Percentiles rank a stretch among this genome's conserved stretches.
Conservation (phyloP, 1,284 basidiomycete species). For the Ustilago shanxiensis region DNA sequence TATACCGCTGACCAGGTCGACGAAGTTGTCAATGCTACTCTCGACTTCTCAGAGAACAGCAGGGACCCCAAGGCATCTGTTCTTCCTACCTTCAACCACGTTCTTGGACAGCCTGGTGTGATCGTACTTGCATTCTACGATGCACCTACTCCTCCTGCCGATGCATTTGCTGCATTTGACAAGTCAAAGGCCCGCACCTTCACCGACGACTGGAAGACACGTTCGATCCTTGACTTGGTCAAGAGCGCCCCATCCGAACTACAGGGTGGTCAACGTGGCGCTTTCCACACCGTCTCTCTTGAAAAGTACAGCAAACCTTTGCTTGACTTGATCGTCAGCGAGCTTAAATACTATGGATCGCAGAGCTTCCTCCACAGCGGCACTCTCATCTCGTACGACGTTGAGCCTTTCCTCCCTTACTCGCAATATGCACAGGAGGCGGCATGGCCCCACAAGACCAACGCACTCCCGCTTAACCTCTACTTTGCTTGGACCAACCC, state of each 20-base stretch:
- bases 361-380: conserved; percentile 34
- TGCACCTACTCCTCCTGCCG: conserved; percentile 31
- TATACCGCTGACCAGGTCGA: conserved; percentile 53
- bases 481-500: conserved; percentile 60
- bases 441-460: conserved; percentile 53
- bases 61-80: conserved; percentile 57
- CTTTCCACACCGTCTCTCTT: conserved; percentile 56
- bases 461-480: conserved; percentile 58
- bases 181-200: conserved; percentile 14
- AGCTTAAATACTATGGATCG: conserved; percentile 42
- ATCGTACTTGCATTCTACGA: conserved; percentile 58
- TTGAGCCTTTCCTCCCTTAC: conserved; percentile 59
- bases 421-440: conserved; percentile 38
- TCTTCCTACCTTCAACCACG: conserved; percentile 54
- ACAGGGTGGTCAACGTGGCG: conserved; percentile 42
- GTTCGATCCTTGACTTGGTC: conserved; percentile 41
- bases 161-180: conserved; percentile 37
- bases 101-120: conserved; percentile 43
- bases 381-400: conserved; percentile 57
- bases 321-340: conserved; percentile 51
- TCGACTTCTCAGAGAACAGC: conserved; percentile 50
- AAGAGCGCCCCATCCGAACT: conserved; percentile 41
- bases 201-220: conserved; percentile 53
- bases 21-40: conserved; percentile 45
- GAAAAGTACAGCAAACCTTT: conserved; percentile 46